A percentile compares a stretch with the other conserved stretches of the same genome.
Conservation (phyloP, 306 rosid genomes). For the Malus orientalis region DNA sequence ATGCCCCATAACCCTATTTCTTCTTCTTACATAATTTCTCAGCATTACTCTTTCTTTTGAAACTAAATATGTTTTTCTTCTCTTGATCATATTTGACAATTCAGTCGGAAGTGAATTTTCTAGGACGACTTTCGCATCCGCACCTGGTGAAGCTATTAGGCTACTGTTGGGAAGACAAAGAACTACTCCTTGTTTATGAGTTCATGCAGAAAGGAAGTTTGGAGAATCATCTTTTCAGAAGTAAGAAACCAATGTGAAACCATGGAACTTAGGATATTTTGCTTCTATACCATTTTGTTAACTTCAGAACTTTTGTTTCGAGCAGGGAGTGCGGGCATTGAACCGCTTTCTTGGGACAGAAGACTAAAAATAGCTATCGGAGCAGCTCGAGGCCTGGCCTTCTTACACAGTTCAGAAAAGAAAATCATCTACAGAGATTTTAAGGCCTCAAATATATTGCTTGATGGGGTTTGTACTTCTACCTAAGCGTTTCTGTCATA, state of each 20-base stretch:
- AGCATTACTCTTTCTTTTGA: neutral
- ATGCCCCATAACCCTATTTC: neutral
- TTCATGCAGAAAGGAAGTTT: conserved; percentile 82
- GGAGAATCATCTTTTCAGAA: conserved; percentile 84
- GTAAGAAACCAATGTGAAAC: conserved; percentile 36
- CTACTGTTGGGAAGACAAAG: conserved; percentile 56
- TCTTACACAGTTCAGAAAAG: conserved; percentile 63
- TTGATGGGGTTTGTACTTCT: conserved; percentile 56
- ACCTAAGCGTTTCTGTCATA: neutral
- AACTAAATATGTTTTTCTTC: neutral
- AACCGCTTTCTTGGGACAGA: conserved; percentile 60
- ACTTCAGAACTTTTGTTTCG: conserved; percentile 4
- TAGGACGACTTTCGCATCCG: conserved; percentile 79
- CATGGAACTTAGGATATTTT: neutral
- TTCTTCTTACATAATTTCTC: neutral
- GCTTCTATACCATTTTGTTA: neutral
- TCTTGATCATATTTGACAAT: conserved; percentile 11
- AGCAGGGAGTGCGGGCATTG: conserved; percentile 43
- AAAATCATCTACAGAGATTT: conserved; percentile 85
- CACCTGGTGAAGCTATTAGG: conserved; percentile 79
- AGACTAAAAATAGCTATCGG: conserved; percentile 71
- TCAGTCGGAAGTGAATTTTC: conserved; percentile 78
- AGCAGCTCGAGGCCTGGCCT: conserved; percentile 85
- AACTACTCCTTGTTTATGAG: conserved; percentile 87
- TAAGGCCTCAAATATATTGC: conserved; percentile 85